Evolutionary conservation across 805 yeast species (phyloP), one percentile per base, ranked within the genome.

Genomic region (Saccharomycodes ludwigii): DNA sequence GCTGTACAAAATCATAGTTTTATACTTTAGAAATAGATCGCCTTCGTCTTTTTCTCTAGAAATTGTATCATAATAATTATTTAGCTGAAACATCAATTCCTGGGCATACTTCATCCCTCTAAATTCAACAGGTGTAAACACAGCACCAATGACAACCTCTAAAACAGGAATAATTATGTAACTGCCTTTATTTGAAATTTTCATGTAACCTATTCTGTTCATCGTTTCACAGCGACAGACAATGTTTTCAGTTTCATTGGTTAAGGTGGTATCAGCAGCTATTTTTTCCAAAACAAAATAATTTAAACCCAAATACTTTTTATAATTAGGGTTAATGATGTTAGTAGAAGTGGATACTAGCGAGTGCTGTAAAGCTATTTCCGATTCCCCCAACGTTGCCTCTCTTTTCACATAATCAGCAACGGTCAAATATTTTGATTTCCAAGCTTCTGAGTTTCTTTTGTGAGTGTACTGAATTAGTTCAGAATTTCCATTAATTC

Each of bases 41-140:
- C 41, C 46, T 8, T 33, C 33, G 3, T 44, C 35, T n/a, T 34
- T 32, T 14, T 35, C 31, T 18, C 24, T 17, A 3, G 27, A 14
- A 4, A 4, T 21, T 11, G 48, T 32, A 16, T 56, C 65, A 35
- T 56, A 55, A 29, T 47, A 48, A 5, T 50, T 40, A 33, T 58
- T 54, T 22, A 71, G 41, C 25, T 35, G 26, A 10, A 35, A 35
- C 27, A 76, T 53, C 76, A 76, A 65, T 18, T 35, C 33, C 6
- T 50, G 49, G 0, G 79, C 80, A 43, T 70, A 72, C 2, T 80
- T 78, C 37, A 63, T 65, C 10, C 67, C 64, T 31, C 85, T 63
- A 40, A 57, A 53, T 25, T 59, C 42, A 11, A 54, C 49, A 5
- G 63, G 50, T 1, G 81, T 73, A 46, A 54, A 75, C 1, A 76